Evolutionary conservation across 2,329 filamentous ascomycete species (phyloP).

Genomic region (Gremmenia infestans): DNA sequence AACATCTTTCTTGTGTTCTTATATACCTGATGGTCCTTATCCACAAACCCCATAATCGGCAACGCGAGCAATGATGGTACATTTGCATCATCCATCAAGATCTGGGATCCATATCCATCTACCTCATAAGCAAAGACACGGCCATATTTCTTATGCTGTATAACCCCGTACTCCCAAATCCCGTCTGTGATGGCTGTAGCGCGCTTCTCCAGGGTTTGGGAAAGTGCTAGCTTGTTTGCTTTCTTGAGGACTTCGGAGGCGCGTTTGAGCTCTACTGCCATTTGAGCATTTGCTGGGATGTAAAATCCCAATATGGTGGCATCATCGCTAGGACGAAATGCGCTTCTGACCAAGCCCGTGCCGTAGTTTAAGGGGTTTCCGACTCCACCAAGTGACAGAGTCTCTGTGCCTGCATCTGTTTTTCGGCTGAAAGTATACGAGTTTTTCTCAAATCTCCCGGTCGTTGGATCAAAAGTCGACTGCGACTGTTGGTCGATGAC

Average conservation of each 20-base stretch:
- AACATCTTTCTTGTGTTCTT: constrained; percentile 78
- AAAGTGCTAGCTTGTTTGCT: constrained; percentile 47
- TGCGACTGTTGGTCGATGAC: constrained; percentile 75
- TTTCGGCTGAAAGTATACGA: constrained; percentile 81
- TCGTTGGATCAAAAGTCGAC: constrained; percentile 70
- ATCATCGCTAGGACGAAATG: constrained; percentile 93
- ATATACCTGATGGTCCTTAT: constrained; percentile 63
- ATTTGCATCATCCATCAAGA: constrained; percentile 89
- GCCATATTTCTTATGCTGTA: constrained; percentile 69
- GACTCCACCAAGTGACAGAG: constrained; percentile 71
- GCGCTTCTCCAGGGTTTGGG: constrained; percentile 53
- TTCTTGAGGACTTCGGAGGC: constrained; percentile 64
- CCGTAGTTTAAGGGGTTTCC: constrained; percentile 87
- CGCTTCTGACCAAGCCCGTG: constrained; percentile 82
- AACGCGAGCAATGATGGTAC: constrained; percentile 75
- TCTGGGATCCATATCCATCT: constrained; percentile 76
- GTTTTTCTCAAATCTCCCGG: constrained; percentile 62
- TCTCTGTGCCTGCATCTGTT: constrained; percentile 84
- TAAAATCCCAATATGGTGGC: constrained; percentile 92
- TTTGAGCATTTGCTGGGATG: constrained; percentile 94
- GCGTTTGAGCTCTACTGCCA: constrained; percentile 80
- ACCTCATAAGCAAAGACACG: constrained; percentile 83
- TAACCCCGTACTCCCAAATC: constrained; percentile 79
- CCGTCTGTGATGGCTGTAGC: constrained; percentile 64
- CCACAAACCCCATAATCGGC: constrained; percentile 72